phyloP scores from a whole-genome alignment of 2,329 filamentous ascomycete genomes.

The Thermomyces lanuginosus region DNA sequence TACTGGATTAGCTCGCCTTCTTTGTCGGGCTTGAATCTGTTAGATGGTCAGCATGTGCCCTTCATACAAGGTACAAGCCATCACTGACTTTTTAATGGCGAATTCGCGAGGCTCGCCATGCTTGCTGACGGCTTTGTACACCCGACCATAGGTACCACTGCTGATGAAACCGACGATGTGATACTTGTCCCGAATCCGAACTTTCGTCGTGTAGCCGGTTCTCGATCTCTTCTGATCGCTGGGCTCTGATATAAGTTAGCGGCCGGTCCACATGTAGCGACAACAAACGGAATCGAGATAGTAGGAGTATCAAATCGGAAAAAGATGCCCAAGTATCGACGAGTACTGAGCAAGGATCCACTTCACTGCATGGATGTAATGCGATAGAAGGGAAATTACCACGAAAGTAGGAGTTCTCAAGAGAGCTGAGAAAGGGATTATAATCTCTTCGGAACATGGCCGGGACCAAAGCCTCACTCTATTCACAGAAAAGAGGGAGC shows the following conservation, averaged over 20 bases:
- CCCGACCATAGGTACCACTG: conserved; percentile 90
- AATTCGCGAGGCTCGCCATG: conserved; percentile 65
- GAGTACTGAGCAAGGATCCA: neutral
- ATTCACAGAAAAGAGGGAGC: conserved; percentile 1
- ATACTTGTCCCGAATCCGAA: conserved; percentile 81
- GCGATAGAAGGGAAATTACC: conserved; percentile 19
- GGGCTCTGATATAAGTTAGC: conserved; percentile 21
- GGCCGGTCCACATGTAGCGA: conserved; percentile 3
- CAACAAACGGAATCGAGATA: conserved; percentile 6
- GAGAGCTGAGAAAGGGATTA: conserved; percentile 21
- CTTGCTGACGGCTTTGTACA: conserved; percentile 82
- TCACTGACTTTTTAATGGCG: conserved; percentile 84
- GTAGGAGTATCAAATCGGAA: conserved; percentile 5
- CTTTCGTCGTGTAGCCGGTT: conserved; percentile 49
- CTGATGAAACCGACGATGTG: conserved; percentile 97
- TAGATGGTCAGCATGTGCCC: conserved; percentile 6
- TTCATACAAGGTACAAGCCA: neutral
- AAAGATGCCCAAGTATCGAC: conserved; percentile 1
- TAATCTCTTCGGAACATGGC: conserved; percentile 27
- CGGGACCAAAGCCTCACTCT: conserved; percentile 6
- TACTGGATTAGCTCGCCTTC: conserved; percentile 90
- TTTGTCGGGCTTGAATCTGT: conserved; percentile 84
- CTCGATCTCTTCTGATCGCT: conserved; percentile 28
- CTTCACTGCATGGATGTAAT: neutral
- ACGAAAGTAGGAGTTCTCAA: conserved; percentile 25